Conservation (phyloP, 2,329 filamentous ascomycete genomes). For the Ambrosiella xylebori region DNA sequence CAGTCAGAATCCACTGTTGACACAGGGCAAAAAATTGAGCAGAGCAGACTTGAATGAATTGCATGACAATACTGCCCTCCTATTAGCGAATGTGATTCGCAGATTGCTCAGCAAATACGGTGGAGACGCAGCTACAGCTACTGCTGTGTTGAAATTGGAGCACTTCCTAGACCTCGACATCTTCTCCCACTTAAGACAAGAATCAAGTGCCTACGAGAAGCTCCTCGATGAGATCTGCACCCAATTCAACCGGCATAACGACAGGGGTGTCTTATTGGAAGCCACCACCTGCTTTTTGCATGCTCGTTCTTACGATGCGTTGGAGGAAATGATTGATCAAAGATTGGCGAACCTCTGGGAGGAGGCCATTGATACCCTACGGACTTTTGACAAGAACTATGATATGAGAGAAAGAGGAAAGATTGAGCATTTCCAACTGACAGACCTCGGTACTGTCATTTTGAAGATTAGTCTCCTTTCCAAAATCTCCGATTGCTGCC, state of each 20-base stretch:
- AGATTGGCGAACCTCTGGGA: constrained; percentile 79
- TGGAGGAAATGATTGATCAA: constrained; percentile 67
- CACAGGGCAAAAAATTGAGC: constrained; percentile 33
- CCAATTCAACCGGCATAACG: constrained; percentile 85
- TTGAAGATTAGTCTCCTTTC: constrained; percentile 68
- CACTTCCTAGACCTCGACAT: constrained; percentile 73
- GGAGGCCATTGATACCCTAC: constrained; percentile 56
- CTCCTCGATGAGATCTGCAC: constrained; percentile 82
- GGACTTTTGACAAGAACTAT: constrained; percentile 51
- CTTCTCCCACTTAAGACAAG: constrained; percentile 77
- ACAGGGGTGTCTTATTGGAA: constrained; percentile 69
- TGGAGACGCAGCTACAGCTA: constrained; percentile 70
- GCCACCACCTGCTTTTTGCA: constrained; percentile 69
- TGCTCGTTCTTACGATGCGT: constrained; percentile 70
- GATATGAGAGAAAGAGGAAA: constrained; percentile 57
- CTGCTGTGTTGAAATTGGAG: constrained; percentile 69
- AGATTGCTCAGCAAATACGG: constrained; percentile 84
- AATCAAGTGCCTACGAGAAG: constrained; percentile 60
- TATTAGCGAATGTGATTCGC: constrained; percentile 64
- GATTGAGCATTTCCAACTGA: constrained; percentile 46
- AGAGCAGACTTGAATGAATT: constrained; percentile 50
- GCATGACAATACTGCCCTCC: constrained; percentile 62
- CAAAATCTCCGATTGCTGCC: constrained; percentile 60
- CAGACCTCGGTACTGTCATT: constrained; percentile 54
- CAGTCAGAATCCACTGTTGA: constrained; percentile 24